These are phyloP conservation scores for Neoboletus magnificus DNA, from an alignment of 768 basidiomycete genomes.

Conservation along the genomic window DNA sequence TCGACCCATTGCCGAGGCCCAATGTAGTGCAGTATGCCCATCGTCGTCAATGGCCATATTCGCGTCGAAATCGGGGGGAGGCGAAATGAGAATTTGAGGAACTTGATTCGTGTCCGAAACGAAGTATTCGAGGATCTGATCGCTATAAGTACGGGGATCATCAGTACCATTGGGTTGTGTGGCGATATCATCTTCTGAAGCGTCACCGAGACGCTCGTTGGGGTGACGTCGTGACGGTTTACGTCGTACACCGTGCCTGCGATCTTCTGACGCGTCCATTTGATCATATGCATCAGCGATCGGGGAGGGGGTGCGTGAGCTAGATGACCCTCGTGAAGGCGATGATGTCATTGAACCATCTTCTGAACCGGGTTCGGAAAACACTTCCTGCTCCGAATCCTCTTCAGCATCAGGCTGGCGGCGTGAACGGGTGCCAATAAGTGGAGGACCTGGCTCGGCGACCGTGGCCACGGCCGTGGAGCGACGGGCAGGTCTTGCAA, in stretches of 20 bases:
- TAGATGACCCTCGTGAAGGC: slow-evolving; percentile 79
- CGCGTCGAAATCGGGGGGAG: slow-evolving; percentile 89
- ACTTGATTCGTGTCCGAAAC: slow-evolving; percentile 95
- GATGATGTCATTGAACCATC: slow-evolving; percentile 90
- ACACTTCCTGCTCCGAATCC: slow-evolving; percentile 58
- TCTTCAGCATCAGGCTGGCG: slow-evolving; percentile 49
- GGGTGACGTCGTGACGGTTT: slow-evolving; percentile 47
- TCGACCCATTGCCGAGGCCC: slow-evolving; percentile 99
- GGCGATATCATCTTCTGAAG: slow-evolving; percentile 41
- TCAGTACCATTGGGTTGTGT: slow-evolving; percentile 41
- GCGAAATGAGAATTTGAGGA: slow-evolving; percentile 80
- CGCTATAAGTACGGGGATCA: slow-evolving; percentile 77
- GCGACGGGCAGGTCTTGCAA: slow-evolving; percentile 32
- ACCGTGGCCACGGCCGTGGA: slow-evolving; percentile 3
- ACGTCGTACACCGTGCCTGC: slow-evolving; percentile 39
- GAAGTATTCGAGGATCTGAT: slow-evolving; percentile 97
- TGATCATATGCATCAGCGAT: slow-evolving; percentile 49
- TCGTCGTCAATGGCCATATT: slow-evolving; percentile 98
- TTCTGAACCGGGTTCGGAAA: slow-evolving; percentile 74
- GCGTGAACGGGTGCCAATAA: slow-evolving; percentile 56
- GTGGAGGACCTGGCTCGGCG: slow-evolving; percentile 15
- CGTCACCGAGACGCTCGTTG: slow-evolving; percentile 45
- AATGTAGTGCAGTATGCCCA: slow-evolving; percentile 94
- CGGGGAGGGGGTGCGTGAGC: slow-evolving; percentile 92
- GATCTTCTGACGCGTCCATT: slow-evolving; percentile 18